These are phyloP conservation scores for Phytophthora hibernalis DNA, from an alignment of 352 stramenopile genomes.

Conservation along the genomic window DNA sequence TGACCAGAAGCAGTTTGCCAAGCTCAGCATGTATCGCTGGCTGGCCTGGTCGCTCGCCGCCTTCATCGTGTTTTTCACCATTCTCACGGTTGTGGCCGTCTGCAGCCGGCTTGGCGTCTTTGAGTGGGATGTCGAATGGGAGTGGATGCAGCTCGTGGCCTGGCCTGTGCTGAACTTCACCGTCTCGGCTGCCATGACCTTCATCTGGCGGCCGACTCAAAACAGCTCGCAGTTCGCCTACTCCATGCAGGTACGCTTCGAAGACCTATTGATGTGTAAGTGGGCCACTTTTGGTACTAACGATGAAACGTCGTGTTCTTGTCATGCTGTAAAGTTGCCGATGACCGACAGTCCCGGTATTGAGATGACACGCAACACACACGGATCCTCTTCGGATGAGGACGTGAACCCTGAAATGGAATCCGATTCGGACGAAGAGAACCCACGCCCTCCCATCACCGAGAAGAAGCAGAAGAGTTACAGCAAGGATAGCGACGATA, in stretches of 20 bases:
- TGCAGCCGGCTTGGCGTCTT: slow-evolving; percentile 86
- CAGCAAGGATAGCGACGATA: slow-evolving; percentile 55
- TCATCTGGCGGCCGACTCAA: slow-evolving; percentile 90
- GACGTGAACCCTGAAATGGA: slow-evolving; percentile 65
- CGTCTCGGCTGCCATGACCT: slow-evolving; percentile 88
- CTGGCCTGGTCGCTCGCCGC: slow-evolving; percentile 78
- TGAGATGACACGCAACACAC: slow-evolving; percentile 67
- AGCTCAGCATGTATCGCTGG: slow-evolving; percentile 90
- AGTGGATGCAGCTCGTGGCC: slow-evolving; percentile 92
- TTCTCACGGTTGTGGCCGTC: slow-evolving; percentile 85
- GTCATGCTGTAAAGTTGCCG: slow-evolving; percentile 54
- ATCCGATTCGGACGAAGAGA: slow-evolving; percentile 73
- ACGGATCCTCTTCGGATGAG: slow-evolving; percentile 56
- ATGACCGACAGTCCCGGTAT: slow-evolving; percentile 74
- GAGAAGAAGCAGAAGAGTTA: slow-evolving; percentile 51
- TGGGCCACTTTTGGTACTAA: slow-evolving; percentile 21
- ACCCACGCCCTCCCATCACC: slow-evolving; percentile 43
- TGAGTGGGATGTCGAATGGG: slow-evolving; percentile 91
- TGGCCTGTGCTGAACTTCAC: slow-evolving; percentile 93
- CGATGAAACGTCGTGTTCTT: slow-evolving; percentile 1
- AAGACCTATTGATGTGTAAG: background rate
- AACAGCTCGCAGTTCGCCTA: slow-evolving; percentile 89
- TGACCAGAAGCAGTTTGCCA: slow-evolving; percentile 91
- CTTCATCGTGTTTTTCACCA: slow-evolving; percentile 91
- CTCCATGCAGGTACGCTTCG: slow-evolving; percentile 73